These are phyloP conservation scores for Beta lomatogona DNA, from an alignment of 179 eudicot species.

Conservation along the genomic window DNA sequence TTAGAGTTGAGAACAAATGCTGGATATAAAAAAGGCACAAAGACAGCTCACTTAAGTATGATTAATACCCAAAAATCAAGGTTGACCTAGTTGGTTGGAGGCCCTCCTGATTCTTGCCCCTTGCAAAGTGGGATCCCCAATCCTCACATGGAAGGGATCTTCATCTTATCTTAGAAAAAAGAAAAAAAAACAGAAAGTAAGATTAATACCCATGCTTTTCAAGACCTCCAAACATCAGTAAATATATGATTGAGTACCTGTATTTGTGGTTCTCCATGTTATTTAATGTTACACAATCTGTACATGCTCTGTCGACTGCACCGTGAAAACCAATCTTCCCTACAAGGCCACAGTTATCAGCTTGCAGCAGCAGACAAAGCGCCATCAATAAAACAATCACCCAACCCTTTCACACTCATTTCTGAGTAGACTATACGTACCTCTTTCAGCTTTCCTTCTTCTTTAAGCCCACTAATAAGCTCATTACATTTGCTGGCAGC, in stretches of 20 bases:
- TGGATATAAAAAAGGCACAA: too few relatives aligned
- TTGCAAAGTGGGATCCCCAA: too few relatives aligned
- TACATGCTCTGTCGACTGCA: background rate
- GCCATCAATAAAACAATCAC: constrained; percentile 33
- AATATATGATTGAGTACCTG: constrained; percentile 6
- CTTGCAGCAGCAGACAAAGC: constrained; percentile 46
- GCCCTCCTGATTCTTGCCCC: too few relatives aligned
- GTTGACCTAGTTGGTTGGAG: too few relatives aligned
- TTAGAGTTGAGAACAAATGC: too few relatives aligned
- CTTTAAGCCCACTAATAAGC: constrained; percentile 64
- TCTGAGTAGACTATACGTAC: constrained; percentile 50
- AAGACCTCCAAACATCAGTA: background rate
- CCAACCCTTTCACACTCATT: constrained; percentile 64
- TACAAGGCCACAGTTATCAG: constrained; percentile 7
- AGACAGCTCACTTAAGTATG: too few relatives aligned
- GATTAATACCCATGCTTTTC: background rate
- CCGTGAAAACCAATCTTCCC: background rate
- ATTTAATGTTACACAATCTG: background rate
- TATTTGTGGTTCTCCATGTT: constrained; percentile 10
- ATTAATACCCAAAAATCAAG: too few relatives aligned
- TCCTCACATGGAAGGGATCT: too few relatives aligned
- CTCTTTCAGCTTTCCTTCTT: constrained; percentile 61
- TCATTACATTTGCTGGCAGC: constrained; percentile 44
- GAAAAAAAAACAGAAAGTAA: background rate
- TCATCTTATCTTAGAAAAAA: too few relatives aligned